Conservation (phyloP, 345 rosid genomes). For the Euphorbia tirucalli region DNA sequence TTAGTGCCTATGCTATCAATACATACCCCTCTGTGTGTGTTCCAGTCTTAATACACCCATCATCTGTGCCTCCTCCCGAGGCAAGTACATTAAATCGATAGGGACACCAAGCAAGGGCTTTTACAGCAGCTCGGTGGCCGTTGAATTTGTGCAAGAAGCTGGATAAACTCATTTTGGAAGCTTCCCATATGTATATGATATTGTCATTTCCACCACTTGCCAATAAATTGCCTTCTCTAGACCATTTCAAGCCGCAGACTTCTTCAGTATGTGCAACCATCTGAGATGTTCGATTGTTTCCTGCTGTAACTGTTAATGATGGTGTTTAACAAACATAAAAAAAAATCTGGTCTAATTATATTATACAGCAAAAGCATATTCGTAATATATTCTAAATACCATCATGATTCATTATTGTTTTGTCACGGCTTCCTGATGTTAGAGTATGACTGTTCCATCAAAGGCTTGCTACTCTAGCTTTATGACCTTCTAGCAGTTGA, state of each 20-base stretch:
- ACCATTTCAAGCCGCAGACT: conserved; percentile 55
- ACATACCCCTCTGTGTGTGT: conserved; percentile 36
- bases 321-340: background rate
- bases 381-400: conserved; percentile 28
- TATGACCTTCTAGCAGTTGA: conserved; percentile 41
- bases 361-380: background rate
- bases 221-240: conserved; percentile 39
- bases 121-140: conserved; percentile 49
- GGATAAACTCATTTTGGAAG: conserved; percentile 48
- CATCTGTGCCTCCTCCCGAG: conserved; percentile 54
- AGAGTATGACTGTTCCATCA: conserved; percentile 42
- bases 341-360: background rate
- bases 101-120: conserved; percentile 64
- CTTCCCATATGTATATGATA: conserved; percentile 45
- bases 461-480: conserved; percentile 32
- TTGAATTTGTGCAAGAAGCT: conserved; percentile 33
- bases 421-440: conserved; percentile 52
- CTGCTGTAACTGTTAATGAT: conserved; percentile 34
- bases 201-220: conserved; percentile 66
- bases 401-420: conserved; percentile 45
- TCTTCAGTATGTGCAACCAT: conserved; percentile 37
- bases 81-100: conserved; percentile 47
- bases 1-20: conserved; percentile 32
- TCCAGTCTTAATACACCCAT: conserved; percentile 51
- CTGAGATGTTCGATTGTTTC: conserved; percentile 26